Base-by-base conservation (phyloP, 1,284 basidiomycete genomes). In the Pseudozyma sp. region DNA sequence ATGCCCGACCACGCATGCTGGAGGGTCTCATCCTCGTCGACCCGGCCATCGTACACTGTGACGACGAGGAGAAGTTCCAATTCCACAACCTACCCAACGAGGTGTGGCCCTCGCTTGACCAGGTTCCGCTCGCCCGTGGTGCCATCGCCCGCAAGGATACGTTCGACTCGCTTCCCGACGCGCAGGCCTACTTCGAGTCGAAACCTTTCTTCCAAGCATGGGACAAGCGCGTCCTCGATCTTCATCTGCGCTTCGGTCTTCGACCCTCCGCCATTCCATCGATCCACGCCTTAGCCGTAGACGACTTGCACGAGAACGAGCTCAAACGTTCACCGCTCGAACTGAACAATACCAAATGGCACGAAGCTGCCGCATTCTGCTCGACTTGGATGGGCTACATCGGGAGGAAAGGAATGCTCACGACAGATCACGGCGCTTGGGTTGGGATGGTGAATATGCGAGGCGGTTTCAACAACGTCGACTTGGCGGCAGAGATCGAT, bases 21-120 rank as follows among this genome's bases (percentile, higher is more conserved):
- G 87, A 89, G 16, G 88, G 89, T 0, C 85, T 96, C 35, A 86
- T 94, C 47, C 87, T 95, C 10, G 85, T 95, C 30, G 94, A 97
- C 81, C 93, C 95, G 0, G 88, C 92, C 57, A 88, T 93, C 39
- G 70, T 86, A 5, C 85, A 85, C 3, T 48, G 85, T 79, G 78
- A 79, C 10, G 52, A 59, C 4, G 53, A 57, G 9, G 35, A 54
- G 33, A 16, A 13, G 3, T 49, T 57, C 37, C 44, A 68, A n/a
- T 31, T 61, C 43, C 33, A 54, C 46, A 54, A 55, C 31, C 51
- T 70, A 6, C 56, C 50, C 29, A 61, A 57, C 31, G 54, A 55
- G 29, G 56, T 33, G 19, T 60, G 24, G 45, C 45, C 40, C 8
- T 16, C 45, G 19, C 54, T 59, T 3, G 37, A 48, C 1, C 83